Evolutionary conservation across 176 grass and related monocot species (phyloP), one percentile per base, ranked within the genome.

Genomic region (Oryza coarctata): DNA sequence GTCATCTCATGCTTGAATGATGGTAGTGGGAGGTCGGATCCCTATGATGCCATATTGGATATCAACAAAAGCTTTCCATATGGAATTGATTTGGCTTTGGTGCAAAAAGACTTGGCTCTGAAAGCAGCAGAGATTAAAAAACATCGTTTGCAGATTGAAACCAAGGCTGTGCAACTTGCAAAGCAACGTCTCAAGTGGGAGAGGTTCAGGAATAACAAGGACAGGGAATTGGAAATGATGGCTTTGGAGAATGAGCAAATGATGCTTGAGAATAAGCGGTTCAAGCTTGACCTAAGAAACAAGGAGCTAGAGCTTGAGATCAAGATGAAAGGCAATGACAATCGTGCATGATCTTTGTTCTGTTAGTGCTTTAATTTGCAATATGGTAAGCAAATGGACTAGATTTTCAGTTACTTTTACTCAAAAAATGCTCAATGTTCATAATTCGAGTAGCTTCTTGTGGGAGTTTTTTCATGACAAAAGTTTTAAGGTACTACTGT

Each of bases 161-260:
- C 49, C 57, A 86, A 93, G 39, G 76, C 52, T 57, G 44, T 95
- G 63, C 92, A 91, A 68, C 82, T 93, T 15, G 63, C 86, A 83
- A 86, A 82, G 65, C 88, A 93, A 71, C 90, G 85, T 81, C 69
- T 88, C 38, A 93, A 90, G 73, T 98, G 96, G 96, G 87, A 88
- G 52, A 79, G 41, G 57, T 93, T 93, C 70, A 89, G 80, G 72
- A 93, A 88, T 73, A 95, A 90, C 87, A 95, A 98, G 85, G 96
- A 98, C 26, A 79, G 82, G 47, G 90, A 95, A 71, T 40, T 98
- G 78, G 85, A 98, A 82, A 98, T 40, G 75, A 90, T 93, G 88
- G 79, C 78, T 6, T 35, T 95, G 81, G 87, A 93, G 81, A 98
- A 95, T 83, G 88, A 98, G 76, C 83, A 79, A 68, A 93, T 93